These are phyloP conservation scores for Termitomyces heimii DNA, from an alignment of 768 basidiomycete genomes.

Conservation along the genomic window DNA sequence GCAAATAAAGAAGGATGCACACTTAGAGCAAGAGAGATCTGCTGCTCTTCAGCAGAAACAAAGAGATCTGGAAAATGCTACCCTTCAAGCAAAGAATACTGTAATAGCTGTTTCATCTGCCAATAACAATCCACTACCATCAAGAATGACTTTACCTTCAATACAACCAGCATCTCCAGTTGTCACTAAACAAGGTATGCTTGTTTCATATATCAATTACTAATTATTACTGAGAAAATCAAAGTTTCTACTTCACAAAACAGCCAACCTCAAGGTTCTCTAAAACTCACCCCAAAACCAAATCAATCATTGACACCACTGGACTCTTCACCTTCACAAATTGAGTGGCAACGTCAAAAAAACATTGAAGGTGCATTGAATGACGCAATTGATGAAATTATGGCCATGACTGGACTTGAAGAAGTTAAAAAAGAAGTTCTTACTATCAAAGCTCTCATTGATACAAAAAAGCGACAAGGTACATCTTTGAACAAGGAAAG, in stretches of 20 bases:
- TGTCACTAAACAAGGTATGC: background rate
- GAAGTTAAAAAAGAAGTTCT: background rate
- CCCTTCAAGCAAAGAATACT: background rate
- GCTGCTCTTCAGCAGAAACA: background rate
- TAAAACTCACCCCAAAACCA: background rate
- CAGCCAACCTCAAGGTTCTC: background rate
- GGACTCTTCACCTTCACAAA: background rate
- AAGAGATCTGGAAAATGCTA: background rate
- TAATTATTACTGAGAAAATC: background rate
- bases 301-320: background rate
- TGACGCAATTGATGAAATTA: background rate
- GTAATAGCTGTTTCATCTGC: background rate
- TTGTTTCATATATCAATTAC: background rate
- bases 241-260: background rate
- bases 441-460: background rate
- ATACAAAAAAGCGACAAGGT: background rate
- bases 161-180: background rate
- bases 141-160: background rate
- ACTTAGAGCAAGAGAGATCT: background rate
- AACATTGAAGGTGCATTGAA: background rate
- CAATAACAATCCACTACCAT: background rate
- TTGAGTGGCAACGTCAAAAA: slow-evolving; percentile 1
- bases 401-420: background rate
- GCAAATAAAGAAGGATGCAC: background rate
- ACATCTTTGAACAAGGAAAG: background rate